These are phyloP conservation scores for Coprinellus aureogranulatus DNA, from an alignment of 768 basidiomycete genomes.

Conservation along the genomic window DNA sequence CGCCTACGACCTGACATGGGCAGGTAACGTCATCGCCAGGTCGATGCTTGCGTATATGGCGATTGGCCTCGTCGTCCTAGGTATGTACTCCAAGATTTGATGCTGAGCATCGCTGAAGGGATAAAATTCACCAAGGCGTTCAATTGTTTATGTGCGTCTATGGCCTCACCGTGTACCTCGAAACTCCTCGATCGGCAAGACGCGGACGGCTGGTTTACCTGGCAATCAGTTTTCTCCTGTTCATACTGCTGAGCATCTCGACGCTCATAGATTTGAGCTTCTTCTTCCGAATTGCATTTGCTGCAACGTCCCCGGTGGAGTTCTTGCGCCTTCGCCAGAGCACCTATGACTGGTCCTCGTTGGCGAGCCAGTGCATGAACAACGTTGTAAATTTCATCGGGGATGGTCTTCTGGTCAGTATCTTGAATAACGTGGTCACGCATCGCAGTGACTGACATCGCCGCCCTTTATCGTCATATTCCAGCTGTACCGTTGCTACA, in stretches of 20 bases:
- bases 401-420: conserved; percentile 2
- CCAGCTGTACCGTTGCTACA: conserved; percentile 5
- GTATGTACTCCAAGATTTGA: too few relatives aligned
- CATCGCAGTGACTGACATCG: not conserved
- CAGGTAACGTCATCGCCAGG: too few relatives aligned
- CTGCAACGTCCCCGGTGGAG: not conserved
- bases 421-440: not conserved
- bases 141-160: conserved; percentile 8
- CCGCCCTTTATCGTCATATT: not conserved
- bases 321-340: not conserved
- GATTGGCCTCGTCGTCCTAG: too few relatives aligned
- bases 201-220: conserved; percentile 2
- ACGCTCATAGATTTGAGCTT: not conserved
- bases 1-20: too few relatives aligned
- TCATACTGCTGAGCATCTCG: not conserved
- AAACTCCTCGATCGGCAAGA: not conserved
- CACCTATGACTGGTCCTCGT: not conserved
- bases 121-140: too few relatives aligned
- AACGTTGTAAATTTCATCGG: not conserved
- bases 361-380: not conserved
- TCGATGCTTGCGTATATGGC: too few relatives aligned
- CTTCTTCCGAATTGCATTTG: not conserved
- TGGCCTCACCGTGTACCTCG: not conserved
- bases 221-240: not conserved
- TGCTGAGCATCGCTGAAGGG: too few relatives aligned